Percentiles rank a stretch among this genome's conserved stretches.
These are phyloP conservation scores for Diversispora epigaea DNA, from an alignment of 192 early-diverging fungal species.

Conservation along the genomic window DNA sequence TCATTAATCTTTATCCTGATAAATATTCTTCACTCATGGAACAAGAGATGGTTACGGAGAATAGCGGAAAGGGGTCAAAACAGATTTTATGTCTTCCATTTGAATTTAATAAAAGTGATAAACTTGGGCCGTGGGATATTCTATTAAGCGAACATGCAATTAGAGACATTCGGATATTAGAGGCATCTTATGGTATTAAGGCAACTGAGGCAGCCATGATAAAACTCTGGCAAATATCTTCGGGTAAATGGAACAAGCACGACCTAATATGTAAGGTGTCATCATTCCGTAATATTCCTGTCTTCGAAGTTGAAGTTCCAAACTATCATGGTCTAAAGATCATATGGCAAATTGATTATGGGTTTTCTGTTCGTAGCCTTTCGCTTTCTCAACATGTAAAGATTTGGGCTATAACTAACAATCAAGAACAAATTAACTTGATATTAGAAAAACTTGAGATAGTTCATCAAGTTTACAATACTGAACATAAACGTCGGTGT, in stretches of 20 bases:
- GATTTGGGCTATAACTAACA: constrained; percentile 16
- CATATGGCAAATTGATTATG: constrained; percentile 24
- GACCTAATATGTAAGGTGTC: neutral
- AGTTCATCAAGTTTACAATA: constrained; percentile 15
- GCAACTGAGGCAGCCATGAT: constrained; percentile 1
- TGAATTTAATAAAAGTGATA: constrained; percentile 24
- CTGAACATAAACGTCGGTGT: neutral
- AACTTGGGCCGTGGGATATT: constrained; percentile 15
- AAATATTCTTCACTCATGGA: constrained; percentile 2
- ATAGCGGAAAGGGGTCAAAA: neutral
- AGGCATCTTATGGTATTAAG: neutral
- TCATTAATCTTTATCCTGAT: neutral
- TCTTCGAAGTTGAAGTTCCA: constrained; percentile 11
- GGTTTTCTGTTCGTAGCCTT: neutral
- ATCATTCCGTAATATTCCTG: neutral
- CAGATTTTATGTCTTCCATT: constrained; percentile 14
- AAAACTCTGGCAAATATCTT: constrained; percentile 17
- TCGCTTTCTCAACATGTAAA: constrained; percentile 3
- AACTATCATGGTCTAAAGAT: constrained; percentile 3
- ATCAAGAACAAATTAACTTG: neutral
- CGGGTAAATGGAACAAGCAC: constrained; percentile 7
- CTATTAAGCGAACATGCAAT: constrained; percentile 22
- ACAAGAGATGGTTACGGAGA: neutral
- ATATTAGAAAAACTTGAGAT: constrained; percentile 23
- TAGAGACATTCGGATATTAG: constrained; percentile 11